Evolutionary conservation across 2,329 filamentous ascomycete genomes (phyloP), one percentile per base, ranked within the genome.

Genomic region (Arthroderma uncinatum): DNA sequence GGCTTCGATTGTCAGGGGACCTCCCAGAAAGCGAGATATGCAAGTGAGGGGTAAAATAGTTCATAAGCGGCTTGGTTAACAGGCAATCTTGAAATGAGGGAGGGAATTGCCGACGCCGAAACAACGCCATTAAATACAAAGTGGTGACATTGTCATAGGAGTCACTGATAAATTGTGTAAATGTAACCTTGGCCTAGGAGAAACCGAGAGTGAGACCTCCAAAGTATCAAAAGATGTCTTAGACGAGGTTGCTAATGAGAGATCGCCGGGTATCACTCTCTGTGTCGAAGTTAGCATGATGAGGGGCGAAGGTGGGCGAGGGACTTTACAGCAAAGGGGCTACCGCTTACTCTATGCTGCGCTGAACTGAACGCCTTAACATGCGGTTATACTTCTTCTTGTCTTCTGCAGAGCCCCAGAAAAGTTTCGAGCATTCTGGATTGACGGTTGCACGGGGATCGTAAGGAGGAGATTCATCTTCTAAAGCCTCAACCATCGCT

Each of bases 371-470:
- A 64, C 89, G 81, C 55, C 92, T 82, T 60, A 97, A 77, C 60
- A 83, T 82, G 55, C 92, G 82, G 65, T 87, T 90, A 74, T 97
- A 97, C 62, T 82, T 74, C 72, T 91, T 95, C 68, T 87, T 87
- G 55, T 92, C 85, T 1, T 90, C 85, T 0, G 81, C 73, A 2
- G 79, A 79, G 2, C 90, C 90, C 92, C 93, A 98, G 67, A 86
- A 93, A 48, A 97, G 76, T 70, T 84, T 88, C 40, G 87, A 85
- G 1, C 91, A 90, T 65, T 95, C 91, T 0, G 84, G 86, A 62
- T 95, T 86, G 37, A 97, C 89, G 33, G 89, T 81, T 9, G 88
- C 91, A 48, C 92, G 81, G 0, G 93, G 93, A 67, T 98, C 93
- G 67, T 95, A 97, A 0, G 87, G 85, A 0, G 91, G 89, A 1